Evolutionary conservation across 768 basidiomycete genomes (phyloP), one percentile per base, ranked within the genome.

Genomic region (Mycena filopes): DNA sequence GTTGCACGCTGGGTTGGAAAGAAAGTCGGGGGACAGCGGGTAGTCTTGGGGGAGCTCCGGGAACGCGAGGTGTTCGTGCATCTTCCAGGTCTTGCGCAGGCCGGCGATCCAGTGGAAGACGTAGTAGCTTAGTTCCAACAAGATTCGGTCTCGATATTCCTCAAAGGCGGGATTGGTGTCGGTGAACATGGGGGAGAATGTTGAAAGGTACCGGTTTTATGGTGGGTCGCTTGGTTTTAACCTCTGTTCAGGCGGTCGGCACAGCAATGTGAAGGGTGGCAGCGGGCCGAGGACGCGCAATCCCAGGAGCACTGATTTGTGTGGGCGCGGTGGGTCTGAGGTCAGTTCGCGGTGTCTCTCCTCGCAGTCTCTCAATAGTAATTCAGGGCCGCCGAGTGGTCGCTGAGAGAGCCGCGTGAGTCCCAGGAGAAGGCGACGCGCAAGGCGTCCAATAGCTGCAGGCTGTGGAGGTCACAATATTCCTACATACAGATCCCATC

Each of bases 211-310:
- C 31, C 36, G 25, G n/a, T 25, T 53, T 23, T 53, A 40, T 26
- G 50, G 12, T 10, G 49, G 25, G 0, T n/a, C 25, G 23, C 51
- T 40, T 53, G 26, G 51, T 23, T 51, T 11, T 38, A 15, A 18
- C 31, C 38, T 36, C 10, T 36, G 36, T 33, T 33, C 46, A 23
- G 46, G 29, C 23, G 38, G 36, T 23, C 25, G 38, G 6, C 16
- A 41, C 38, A 53, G 51, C 51, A n/a, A 21, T 20, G 23, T 40
- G 36, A 40, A 53, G 38, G 51, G 36, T 53, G 51, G 36, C 25
- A 38, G 26, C 25, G 7, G 26, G 25, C 26, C 15, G 36, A 36
- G 36, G 36, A 36, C 36, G 36, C 36, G 36, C 9, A 36, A 36
- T 36, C 11, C 36, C 11, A 5, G 11, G 10, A 2, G 36, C 36